phyloP scores from a whole-genome alignment of 306 rosid species.

The Lablab purpureus region DNA sequence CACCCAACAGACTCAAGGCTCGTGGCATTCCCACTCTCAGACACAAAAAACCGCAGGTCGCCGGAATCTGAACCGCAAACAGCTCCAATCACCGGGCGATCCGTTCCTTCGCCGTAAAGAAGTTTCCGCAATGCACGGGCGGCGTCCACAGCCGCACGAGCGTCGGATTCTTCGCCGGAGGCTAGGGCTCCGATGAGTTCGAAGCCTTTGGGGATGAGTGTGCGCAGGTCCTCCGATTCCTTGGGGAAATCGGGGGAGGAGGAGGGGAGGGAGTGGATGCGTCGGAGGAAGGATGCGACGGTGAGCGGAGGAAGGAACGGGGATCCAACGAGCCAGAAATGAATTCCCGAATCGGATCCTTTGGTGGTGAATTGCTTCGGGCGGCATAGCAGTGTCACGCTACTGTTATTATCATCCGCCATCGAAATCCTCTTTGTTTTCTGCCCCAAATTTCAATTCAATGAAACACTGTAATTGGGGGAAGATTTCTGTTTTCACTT shows the following conservation, averaged over 20 bases:
- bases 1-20: conserved; percentile 52
- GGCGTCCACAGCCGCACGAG: conserved; percentile 58
- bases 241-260: conserved; percentile 59
- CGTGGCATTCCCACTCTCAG: conserved; percentile 45
- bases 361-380: conserved; percentile 52
- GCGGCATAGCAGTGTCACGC: conserved; percentile 63
- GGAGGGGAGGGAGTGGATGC: conserved; percentile 57
- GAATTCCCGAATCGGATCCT: conserved; percentile 60
- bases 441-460: background rate
- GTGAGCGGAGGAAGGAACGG: conserved; percentile 83
- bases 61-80: conserved; percentile 55
- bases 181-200: conserved; percentile 71
- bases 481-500: background rate
- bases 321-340: conserved; percentile 87
- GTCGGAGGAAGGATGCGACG: conserved; percentile 71
- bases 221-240: conserved; percentile 83
- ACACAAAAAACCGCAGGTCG: conserved; percentile 59
- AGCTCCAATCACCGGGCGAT: conserved; percentile 64
- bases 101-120: conserved; percentile 48
- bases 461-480: background rate
- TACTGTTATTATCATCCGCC: conserved; percentile 41
- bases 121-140: conserved; percentile 58
- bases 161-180: conserved; percentile 53
- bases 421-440: background rate
- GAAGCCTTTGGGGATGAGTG: conserved; percentile 73